Evolutionary conservation across 1,139 yeast genomes (phyloP).

Genomic region (Yamadazyma trypodendri): DNA sequence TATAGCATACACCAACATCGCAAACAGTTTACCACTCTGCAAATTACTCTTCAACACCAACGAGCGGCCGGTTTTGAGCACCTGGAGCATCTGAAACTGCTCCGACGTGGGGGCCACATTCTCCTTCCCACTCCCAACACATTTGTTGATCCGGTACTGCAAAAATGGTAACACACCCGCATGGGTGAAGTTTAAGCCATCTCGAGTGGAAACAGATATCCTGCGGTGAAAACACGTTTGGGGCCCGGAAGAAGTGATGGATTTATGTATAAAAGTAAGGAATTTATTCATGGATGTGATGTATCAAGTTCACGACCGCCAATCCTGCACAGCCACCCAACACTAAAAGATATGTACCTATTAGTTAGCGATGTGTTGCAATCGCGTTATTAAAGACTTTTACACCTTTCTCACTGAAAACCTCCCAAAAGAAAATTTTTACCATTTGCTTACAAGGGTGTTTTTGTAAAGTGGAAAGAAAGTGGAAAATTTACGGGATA

Average conservation of each 20-base stretch:
- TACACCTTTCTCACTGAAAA: slow-evolving; percentile 4
- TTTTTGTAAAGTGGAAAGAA: not conserved
- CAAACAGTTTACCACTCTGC: slow-evolving; percentile 27
- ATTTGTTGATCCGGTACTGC: slow-evolving; percentile 23
- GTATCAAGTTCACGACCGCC: not conserved
- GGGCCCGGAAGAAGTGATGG: not conserved
- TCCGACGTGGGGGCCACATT: slow-evolving; percentile 24
- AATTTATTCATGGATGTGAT: too few species aligned
- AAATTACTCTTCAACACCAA: slow-evolving; percentile 15
- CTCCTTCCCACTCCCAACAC: slow-evolving; percentile 10
- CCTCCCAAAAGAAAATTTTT: slow-evolving; percentile 9
- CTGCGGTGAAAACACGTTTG: not conserved
- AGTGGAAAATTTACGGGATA: not conserved
- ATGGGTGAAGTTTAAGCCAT: slow-evolving; percentile 20
- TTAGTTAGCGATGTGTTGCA: not conserved
- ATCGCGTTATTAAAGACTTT: slow-evolving; percentile 4
- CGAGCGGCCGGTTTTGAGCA: slow-evolving; percentile 18
- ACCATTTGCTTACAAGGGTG: slow-evolving; percentile 5
- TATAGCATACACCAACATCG: slow-evolving; percentile 23
- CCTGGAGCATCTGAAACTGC: slow-evolving; percentile 23
- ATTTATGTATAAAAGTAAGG: too few species aligned
- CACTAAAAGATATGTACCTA: too few species aligned
- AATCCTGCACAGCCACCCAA: too few species aligned
- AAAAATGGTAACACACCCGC: slow-evolving; percentile 29
- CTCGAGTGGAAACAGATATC: not conserved